phyloP scores from a whole-genome alignment of 331 rosid genomes.

The Saraca asoca region DNA sequence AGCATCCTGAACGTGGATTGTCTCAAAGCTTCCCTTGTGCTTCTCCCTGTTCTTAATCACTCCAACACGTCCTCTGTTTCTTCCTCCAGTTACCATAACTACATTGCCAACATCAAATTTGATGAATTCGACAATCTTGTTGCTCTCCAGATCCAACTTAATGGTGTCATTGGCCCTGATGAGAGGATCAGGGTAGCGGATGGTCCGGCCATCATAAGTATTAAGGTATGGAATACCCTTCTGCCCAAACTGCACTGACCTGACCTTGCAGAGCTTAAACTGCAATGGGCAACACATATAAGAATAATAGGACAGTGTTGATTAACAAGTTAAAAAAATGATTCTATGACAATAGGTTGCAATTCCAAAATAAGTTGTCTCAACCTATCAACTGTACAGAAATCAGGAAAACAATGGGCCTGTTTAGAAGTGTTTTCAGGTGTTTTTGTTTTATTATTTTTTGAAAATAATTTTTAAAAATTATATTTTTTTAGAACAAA shows the following conservation, averaged over 20 bases:
- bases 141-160: slow-evolving; percentile 46
- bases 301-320: too few relatives aligned
- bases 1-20: slow-evolving; percentile 51
- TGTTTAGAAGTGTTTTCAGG: too few relatives aligned
- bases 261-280: slow-evolving; percentile 64
- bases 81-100: slow-evolving; percentile 61
- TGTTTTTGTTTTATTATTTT: too few relatives aligned
- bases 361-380: too few relatives aligned
- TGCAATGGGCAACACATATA: slow-evolving; percentile 14
- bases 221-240: slow-evolving; percentile 50
- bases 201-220: slow-evolving; percentile 55
- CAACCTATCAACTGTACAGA: too few relatives aligned
- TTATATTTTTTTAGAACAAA: too few relatives aligned
- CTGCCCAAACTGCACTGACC: slow-evolving; percentile 59
- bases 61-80: slow-evolving; percentile 60
- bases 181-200: slow-evolving; percentile 57
- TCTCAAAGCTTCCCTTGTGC: slow-evolving; percentile 54
- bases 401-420: too few relatives aligned
- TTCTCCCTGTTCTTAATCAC: slow-evolving; percentile 54
- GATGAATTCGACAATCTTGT: slow-evolving; percentile 50
- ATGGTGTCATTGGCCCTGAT: slow-evolving; percentile 58
- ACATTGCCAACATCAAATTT: slow-evolving; percentile 59
- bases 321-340: neutral
- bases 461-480: too few relatives aligned
- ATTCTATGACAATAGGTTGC: too few relatives aligned